Base-by-base conservation (phyloP, 1,284 basidiomycete species). In the Cryptococcus sp. region DNA sequence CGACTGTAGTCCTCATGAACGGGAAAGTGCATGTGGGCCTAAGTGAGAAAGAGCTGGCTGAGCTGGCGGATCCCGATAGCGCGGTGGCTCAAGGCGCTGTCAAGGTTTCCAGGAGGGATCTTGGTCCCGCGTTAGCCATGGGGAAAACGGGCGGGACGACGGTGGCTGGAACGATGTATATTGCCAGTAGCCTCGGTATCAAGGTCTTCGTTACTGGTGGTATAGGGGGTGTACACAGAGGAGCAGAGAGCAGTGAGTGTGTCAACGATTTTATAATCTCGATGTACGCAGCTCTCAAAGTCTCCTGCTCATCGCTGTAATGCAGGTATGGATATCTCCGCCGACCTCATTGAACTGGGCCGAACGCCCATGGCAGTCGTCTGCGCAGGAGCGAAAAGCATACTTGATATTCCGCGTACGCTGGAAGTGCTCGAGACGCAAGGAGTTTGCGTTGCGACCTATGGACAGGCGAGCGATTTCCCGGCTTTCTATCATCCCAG, bases 391-490 rank as follows among this genome's bases (percentile, higher is more conserved):
- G 88, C 92, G 39, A 99, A 99, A 75, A 93, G 90, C 0, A 98
- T 99, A 64, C 80, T 99, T 52, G 95, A 98, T 77, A 94, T 99
- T 62, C 90, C 90, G 55, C 73, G 82, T 68, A 98, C 96, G 10
- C 82, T 99, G 46, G 96, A 99, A 79, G 95, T 94, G 70, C 84
- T 99, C 89, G 96, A 99, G 85, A 97, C 96, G 0, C 85, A 94
- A 50, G 96, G 96, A 6, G 93, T 99, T 5, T 91, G 92, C 2
- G 93, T 97, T 0, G 78, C 93, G 3, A 86, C 91, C 0, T 95
- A 91, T 70, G 86, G 86, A 7, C 76, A 84, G 39, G 85, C 85
- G 1, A 82, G 84, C 20, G 88, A 93, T 64, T 99, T 99, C 69
- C 95, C 96, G 2, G 93, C 93, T 0, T 99, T 99, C 80, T 99